Conservation (phyloP, 164 flowering plant genomes). For the Berberis thunbergii region DNA sequence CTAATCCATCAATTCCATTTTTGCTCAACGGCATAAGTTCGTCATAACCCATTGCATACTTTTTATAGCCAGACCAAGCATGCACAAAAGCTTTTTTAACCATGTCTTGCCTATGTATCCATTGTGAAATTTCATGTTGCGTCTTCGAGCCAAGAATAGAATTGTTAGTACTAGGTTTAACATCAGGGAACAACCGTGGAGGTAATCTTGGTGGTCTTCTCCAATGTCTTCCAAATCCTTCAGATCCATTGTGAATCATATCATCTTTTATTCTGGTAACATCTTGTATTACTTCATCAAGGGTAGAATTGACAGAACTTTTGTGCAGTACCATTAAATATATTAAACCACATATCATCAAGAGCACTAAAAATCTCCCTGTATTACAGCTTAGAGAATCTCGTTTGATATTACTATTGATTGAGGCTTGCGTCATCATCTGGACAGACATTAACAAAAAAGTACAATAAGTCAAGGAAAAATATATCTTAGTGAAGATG, state of each 20-base stretch:
- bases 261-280: slow-evolving; percentile 14
- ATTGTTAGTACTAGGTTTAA: slow-evolving; percentile 22
- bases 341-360: slow-evolving; percentile 65
- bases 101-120: slow-evolving; percentile 54
- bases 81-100: slow-evolving; percentile 84
- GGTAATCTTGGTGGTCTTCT: slow-evolving; percentile 88
- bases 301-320: slow-evolving; percentile 21
- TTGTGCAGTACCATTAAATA: slow-evolving; percentile 48
- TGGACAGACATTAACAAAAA: slow-evolving; percentile 19
- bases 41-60: slow-evolving; percentile 84
- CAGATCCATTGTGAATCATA: slow-evolving; percentile 18
- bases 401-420: slow-evolving; percentile 45
- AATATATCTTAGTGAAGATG: neutral
- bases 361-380: slow-evolving; percentile 59
- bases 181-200: slow-evolving; percentile 73
- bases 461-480: neutral
- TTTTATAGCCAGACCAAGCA: slow-evolving; percentile 94
- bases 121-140: slow-evolving; percentile 22
- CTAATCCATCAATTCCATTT: slow-evolving; percentile 78
- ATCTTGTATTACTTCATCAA: slow-evolving; percentile 25
- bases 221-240: slow-evolving; percentile 39
- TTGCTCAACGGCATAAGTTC: slow-evolving; percentile 85
- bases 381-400: slow-evolving; percentile 67
- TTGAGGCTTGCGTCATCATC: slow-evolving; percentile 49
- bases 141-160: slow-evolving; percentile 17